Conservation (phyloP, 495 filamentous ascomycete species). For the Penicillium bialowiezense region DNA sequence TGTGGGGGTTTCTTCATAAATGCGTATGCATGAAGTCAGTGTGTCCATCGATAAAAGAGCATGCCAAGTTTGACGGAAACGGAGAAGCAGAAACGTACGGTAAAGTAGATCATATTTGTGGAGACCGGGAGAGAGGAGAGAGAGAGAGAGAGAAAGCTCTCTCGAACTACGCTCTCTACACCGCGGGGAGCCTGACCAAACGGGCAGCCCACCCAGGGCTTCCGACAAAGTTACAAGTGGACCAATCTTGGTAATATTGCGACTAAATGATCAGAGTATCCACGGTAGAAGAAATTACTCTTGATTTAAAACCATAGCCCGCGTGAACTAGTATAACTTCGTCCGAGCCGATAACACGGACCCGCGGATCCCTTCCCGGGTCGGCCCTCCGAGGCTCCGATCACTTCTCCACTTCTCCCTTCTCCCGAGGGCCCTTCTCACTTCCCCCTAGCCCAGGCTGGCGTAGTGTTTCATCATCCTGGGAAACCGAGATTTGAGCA, state of each 20-base stretch:
- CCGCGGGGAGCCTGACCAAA: no score
- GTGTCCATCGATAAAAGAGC: background rate
- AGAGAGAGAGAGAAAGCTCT: no score
- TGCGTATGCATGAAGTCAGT: background rate
- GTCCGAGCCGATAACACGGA: background rate
- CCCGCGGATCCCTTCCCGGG: background rate
- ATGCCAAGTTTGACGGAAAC: no score
- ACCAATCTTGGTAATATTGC: background rate
- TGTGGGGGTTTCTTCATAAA: slow-evolving; percentile 11
- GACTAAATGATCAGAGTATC: background rate
- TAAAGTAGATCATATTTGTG: no score
- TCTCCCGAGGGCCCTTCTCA: no score
- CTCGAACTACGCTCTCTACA: no score
- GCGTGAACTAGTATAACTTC: background rate
- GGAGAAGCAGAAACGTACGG: no score
- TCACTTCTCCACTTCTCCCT: background rate
- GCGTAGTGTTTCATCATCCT: background rate
- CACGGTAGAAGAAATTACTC: background rate
- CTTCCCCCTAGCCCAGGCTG: background rate
- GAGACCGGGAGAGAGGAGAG: no score
- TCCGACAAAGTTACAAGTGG: no score
- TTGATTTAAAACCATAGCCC: background rate
- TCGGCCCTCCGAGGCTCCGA: background rate
- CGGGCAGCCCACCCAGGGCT: no score
- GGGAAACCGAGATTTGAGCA: background rate